These are phyloP conservation scores for Paramecium octaurelia DNA, from an alignment of 73 alveolate species.

Conservation along the genomic window DNA sequence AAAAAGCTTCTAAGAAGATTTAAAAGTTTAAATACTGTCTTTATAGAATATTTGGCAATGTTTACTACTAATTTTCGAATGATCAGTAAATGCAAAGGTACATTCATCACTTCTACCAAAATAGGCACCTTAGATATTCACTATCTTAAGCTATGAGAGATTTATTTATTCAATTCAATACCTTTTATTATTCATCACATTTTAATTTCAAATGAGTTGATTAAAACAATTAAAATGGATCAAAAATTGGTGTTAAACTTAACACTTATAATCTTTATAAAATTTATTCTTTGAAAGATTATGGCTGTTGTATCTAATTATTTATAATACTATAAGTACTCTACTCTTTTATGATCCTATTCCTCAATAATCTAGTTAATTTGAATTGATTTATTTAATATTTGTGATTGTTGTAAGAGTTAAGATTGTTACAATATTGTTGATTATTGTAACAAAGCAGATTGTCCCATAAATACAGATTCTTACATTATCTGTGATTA, in stretches of 20 bases:
- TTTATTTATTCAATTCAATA: neutral
- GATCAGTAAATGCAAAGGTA: conserved; percentile 26
- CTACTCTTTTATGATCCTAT: neutral
- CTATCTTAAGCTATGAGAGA: neutral
- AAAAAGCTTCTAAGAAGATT: neutral
- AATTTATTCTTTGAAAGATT: neutral
- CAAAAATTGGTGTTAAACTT: neutral
- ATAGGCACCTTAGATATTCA: neutral
- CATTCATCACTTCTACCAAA: conserved; percentile 36
- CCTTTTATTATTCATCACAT: conserved; percentile 2
- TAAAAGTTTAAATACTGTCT: neutral
- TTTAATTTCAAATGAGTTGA: conserved; percentile 13
- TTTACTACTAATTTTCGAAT: conserved; percentile 13
- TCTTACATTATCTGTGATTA: neutral
- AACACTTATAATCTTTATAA: neutral
- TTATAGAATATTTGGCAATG: neutral
- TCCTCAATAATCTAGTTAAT: neutral
- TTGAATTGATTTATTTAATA: neutral
- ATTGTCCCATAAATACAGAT: neutral
- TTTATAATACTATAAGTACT: neutral
- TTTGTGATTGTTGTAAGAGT: neutral
- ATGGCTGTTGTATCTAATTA: neutral
- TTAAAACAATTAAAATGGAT: neutral
- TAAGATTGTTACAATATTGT: neutral
- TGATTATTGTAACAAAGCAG: neutral